Evolutionary conservation across 495 filamentous ascomycete species (phyloP).

Genomic region (Pyronema domesticum): DNA sequence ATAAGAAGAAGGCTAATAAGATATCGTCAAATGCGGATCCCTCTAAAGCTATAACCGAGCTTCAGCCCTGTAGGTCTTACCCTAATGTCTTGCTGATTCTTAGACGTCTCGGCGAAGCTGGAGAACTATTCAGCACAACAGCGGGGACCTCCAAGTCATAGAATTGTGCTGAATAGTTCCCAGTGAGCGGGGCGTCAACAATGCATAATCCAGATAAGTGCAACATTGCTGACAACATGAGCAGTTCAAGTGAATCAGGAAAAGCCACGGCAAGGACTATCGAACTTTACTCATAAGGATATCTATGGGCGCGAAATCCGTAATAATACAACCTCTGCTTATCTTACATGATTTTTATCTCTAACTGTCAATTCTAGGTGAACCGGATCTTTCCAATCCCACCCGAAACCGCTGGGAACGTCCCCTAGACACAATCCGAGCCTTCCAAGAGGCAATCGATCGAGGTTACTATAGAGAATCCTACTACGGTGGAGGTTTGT

Average conservation of each 20-base stretch:
- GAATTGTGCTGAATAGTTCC: too few relatives aligned
- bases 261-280: conserved; percentile 43
- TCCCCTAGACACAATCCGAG: conserved; percentile 85
- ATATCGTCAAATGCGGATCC: conserved; percentile 59
- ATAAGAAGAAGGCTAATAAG: conserved; percentile 32
- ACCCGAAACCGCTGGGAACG: conserved; percentile 80
- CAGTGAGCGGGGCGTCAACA: too few relatives aligned
- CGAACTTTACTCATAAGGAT: conserved; percentile 66
- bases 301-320: conserved; percentile 61
- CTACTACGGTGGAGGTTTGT: conserved; percentile 10
- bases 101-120: not conserved
- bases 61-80: conserved; percentile 58
- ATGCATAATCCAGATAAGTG: too few relatives aligned
- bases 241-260: conserved; percentile 35
- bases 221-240: too few relatives aligned
- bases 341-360: too few relatives aligned
- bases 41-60: conserved; percentile 72
- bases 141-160: too few relatives aligned
- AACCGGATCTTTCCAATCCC: conserved; percentile 89
- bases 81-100: not conserved
- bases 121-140: too few relatives aligned
- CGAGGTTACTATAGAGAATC: conserved; percentile 18
- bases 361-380: conserved; percentile 25
- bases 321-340: too few relatives aligned
- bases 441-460: conserved; percentile 89